Base-by-base conservation (phyloP, 1,284 basidiomycete species). In the Leccinum solheimii region DNA sequence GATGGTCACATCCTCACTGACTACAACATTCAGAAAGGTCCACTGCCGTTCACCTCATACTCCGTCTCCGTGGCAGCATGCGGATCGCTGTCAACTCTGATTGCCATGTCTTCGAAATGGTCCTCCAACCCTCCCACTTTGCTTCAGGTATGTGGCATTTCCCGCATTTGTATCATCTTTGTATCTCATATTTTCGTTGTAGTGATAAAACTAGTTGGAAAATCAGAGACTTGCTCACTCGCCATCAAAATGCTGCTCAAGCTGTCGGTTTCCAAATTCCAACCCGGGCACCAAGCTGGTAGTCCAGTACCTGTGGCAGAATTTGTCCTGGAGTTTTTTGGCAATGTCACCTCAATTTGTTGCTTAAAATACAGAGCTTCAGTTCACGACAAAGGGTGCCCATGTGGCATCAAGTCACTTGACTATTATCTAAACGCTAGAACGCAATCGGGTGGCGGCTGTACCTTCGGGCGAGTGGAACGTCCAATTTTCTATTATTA, bases 401-500 rank as follows among this genome's bases (percentile, higher is more conserved):
- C 98, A 0, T 87, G 85, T 58, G 97, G 97, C 66, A 80, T 95
- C 72, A 99, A 98, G 77, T 97, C 94, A 0, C 88, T 98, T 67
- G 95, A 98, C 72, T 99, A 99, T 79, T 98, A 97, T 78, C 85
- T 27, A 27, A 27, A 27, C 27, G 27, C 27, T 99, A 61, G 95
- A 99, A 76, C 85, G 92, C 52, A 91, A 89, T 62, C 86, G 94
- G 16, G 34, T 36, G 34, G 34, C 13, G 34, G 34, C 32, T 34
- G 32, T 13, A 32, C 32, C 10, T 11, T 32, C 11, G 30, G 94
- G 94, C 59, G 94, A 97, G 76, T 86, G 95, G 27, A 98, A 97
- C 69, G 99, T 98, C 76, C 95, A 98, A 92, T 97, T 54, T 97
- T 98, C 77, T 97, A 98, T 76, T 96, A 97, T 76, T 86, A 98